Base-by-base conservation (phyloP, 148 eudicot species). In the Cornus suecica region DNA sequence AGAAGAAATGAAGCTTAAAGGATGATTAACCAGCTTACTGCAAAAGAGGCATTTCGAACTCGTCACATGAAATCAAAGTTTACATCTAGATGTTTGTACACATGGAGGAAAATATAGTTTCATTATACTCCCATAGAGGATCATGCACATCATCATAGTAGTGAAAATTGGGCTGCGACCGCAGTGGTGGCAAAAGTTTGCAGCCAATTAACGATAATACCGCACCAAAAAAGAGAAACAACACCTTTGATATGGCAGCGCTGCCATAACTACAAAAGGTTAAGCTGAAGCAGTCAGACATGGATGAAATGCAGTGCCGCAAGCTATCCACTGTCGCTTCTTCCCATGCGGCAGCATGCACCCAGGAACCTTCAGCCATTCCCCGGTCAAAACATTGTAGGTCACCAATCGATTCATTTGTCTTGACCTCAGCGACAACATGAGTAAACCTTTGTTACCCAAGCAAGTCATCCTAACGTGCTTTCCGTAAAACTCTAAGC, bases 401-500 rank as follows among this genome's bases (percentile, higher is more conserved):
- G 86, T 93, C 68, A 95, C 94, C 51, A 95, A 72, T 28, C 97
- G 88, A 70, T 90, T 89, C 97, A 86, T 91, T 77, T 87, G 91
- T 41, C 87, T 85, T 11, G 97, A 92, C 81, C 93, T 87, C 70
- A 95, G 83, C 2, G 99, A 95, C 80, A 95, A 74, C 97, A 95
- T 91, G 76, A 95, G 83, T 90, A 93, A 79, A 30, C 88, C 93
- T 71, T 80, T 90, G 87, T 95, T 95, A 81, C 99, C 99, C 83
- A 95, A 87, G 79, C 99, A 92, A 76, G 86, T 91, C 99, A 93
- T 95, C 58, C 88, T 72, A 14, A 90, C 86, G 87, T 87, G 93
- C 99, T 93, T 96, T 66, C 99, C 98, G 11, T 96, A 93, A 83
- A 96, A 96, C 67, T 93, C 97, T 88, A 93, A 93, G 98, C 99